phyloP scores from a whole-genome alignment of 768 basidiomycete species.

The Lyophyllum decastes region DNA sequence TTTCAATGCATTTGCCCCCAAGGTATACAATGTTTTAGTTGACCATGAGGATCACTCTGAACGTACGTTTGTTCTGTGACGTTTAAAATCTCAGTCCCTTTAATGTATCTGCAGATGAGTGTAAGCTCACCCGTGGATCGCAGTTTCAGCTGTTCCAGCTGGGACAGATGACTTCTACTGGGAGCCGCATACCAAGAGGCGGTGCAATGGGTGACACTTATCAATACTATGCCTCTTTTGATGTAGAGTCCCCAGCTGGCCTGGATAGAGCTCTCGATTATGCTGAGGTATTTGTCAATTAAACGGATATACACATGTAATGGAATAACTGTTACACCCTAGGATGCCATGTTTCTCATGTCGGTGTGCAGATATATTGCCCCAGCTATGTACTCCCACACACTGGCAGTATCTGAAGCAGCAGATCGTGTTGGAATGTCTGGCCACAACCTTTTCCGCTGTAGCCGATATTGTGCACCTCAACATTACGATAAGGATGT shows the following conservation, averaged over 20 bases:
- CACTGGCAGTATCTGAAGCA: background rate
- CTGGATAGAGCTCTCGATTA: background rate
- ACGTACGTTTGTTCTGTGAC: too few relatives aligned
- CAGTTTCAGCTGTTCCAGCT: background rate
- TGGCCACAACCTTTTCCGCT: background rate
- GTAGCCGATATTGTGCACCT: background rate
- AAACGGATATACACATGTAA: background rate
- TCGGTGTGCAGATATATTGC: too few relatives aligned
- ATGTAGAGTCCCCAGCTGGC: background rate
- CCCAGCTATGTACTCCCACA: background rate
- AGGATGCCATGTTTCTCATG: background rate
- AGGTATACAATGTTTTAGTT: background rate
- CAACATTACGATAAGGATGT: background rate
- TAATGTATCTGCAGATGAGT: background rate
- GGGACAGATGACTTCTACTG: background rate
- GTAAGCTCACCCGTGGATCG: background rate
- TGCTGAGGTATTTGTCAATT: background rate
- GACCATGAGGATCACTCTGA: background rate
- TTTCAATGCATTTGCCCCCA: background rate
- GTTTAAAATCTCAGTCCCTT: background rate
- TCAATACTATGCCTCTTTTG: background rate
- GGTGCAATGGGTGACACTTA: background rate
- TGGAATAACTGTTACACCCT: background rate
- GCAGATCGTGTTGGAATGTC: background rate
- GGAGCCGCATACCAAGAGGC: background rate